Evolutionary conservation across 1,284 basidiomycete genomes (phyloP).

Genomic region (Malassezia cuniculi): DNA sequence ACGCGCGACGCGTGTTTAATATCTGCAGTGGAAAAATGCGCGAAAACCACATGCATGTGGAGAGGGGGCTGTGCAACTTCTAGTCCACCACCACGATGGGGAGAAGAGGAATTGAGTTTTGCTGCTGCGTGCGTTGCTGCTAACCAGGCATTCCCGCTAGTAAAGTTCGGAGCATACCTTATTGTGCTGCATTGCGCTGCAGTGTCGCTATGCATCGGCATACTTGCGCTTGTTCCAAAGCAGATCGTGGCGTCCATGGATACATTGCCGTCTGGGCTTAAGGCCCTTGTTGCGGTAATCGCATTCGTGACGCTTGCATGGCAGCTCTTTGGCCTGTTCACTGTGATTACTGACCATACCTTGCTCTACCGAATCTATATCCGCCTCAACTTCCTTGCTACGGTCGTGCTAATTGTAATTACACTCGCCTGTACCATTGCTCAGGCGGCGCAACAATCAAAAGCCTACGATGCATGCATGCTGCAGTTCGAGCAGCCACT

Average conservation of each 20-base stretch:
- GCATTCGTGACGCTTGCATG: slow-evolving; percentile 30
- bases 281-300: slow-evolving; percentile 29
- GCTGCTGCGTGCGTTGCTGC: slow-evolving; percentile 27
- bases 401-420: slow-evolving; percentile 21
- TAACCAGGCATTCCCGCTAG: slow-evolving; percentile 28
- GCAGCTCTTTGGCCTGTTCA: slow-evolving; percentile 33
- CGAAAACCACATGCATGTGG: neutral
- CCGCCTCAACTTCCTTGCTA: slow-evolving; percentile 35
- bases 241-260: slow-evolving; percentile 33
- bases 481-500: slow-evolving; percentile 2
- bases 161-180: slow-evolving; percentile 40
- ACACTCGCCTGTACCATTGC: slow-evolving; percentile 32
- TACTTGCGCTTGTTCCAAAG: slow-evolving; percentile 34
- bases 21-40: neutral
- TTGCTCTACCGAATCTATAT: slow-evolving; percentile 34
- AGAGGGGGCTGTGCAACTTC: slow-evolving; percentile 4
- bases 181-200: slow-evolving; percentile 31
- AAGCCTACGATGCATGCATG: slow-evolving; percentile 21
- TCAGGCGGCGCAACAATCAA: slow-evolving; percentile 24
- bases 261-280: slow-evolving; percentile 31
- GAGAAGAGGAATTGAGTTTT: slow-evolving; percentile 29
- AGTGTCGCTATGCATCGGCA: slow-evolving; percentile 27
- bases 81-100: slow-evolving; percentile 4
- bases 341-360: slow-evolving; percentile 25
- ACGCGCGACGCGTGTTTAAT: neutral